Base-by-base conservation (phyloP, 257 asterid genomes). In the Leonotis leonurus region DNA sequence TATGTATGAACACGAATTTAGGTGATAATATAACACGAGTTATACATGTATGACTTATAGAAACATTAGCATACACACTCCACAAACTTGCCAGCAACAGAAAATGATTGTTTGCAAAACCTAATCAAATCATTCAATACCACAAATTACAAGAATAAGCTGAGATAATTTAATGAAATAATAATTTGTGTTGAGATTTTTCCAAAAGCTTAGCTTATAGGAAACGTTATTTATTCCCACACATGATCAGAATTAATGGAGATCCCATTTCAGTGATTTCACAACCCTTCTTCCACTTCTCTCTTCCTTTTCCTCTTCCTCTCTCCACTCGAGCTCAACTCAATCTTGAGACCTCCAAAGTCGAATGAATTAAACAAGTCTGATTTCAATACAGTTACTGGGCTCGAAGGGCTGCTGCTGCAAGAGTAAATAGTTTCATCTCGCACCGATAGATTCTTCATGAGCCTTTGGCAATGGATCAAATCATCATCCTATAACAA, bases 351-450 rank as follows among this genome's bases (percentile, higher is more conserved):
- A 25, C 14, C 27, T 70, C n/a, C 40, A 44, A 33, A 67, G 9
- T 69, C 73, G n/a, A 35, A 18, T 36, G 49, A 51, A 37, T 60
- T 22, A 40, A 56, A 52, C 29, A 49, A 63, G 10, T 77, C 75
- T 44, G 33, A 68, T 53, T 74, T 64, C 71, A 87, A 56, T 12
- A 90, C 95, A 0, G 86, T 87, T 20, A 81, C 85, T 10, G 97
- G 97, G 61, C 96, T 87, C 39, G 85, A 50, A 61, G 89, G 82
- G 32, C 64, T 68, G 21, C 67, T 68, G 17, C 37, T 20, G 25
- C 60, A 53, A 21, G 5, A 60, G 40, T 56, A 41, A n/a, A 36
- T 13, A 2, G 22, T 57, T 44, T 59, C 49, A 10, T 77, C 69
- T 32, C 43, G 48, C 46, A 6, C 65, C 52, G 68, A 1, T 48